Base-by-base conservation (phyloP, 306 rosid species). In the Castanospermum australe region DNA sequence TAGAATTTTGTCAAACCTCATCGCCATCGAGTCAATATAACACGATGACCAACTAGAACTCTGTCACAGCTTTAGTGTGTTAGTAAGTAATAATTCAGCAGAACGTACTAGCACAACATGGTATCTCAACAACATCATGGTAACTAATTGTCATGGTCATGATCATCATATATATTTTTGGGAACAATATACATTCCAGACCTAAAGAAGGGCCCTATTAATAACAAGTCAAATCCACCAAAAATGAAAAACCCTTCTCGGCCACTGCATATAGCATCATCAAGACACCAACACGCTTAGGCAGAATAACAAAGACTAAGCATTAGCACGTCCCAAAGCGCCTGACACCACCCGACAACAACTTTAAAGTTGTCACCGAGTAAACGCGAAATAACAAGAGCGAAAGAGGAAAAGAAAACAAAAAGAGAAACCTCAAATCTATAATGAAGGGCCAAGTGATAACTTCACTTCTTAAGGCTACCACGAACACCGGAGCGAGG, bases 401-500 rank as follows among this genome's bases (percentile, higher is more conserved):
- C 9, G 10, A 39, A 32, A 33, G 11, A 62, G 10, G 2, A 30
- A 5, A 21, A 75, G 17, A 17, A 35, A 28, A 10, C 33, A n/a
- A 42, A 44, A 44, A 55, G 30, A 72, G 56, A 41, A 18, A 6
- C n/a, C n/a, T n/a, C 22, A 77, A 73, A 30, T 51, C 45, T 55
- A 76, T 11, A 17, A 45, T 32, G 35, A 32, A 22, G 47, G 39
- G 22, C 25, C 48, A 61, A 18, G 72, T 33, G 60, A 30, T 30
- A 5, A 2, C 0, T 2, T 32, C 75, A 89, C 89, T 89, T 89
- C 88, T 90, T 88, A 12, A n/a, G 36, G 79, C 95, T 88, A 14
- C 95, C 95, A 7, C 95, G 89, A 5, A 90, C 71, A 12, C 95
- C 92, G 14, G 95, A 90, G 12, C 82, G 84, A 8, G 75, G 4